A percentile compares a stretch with the other conserved stretches of the same genome.
phyloP scores from a whole-genome alignment of 768 basidiomycete species.

The Lactarius sp. region DNA sequence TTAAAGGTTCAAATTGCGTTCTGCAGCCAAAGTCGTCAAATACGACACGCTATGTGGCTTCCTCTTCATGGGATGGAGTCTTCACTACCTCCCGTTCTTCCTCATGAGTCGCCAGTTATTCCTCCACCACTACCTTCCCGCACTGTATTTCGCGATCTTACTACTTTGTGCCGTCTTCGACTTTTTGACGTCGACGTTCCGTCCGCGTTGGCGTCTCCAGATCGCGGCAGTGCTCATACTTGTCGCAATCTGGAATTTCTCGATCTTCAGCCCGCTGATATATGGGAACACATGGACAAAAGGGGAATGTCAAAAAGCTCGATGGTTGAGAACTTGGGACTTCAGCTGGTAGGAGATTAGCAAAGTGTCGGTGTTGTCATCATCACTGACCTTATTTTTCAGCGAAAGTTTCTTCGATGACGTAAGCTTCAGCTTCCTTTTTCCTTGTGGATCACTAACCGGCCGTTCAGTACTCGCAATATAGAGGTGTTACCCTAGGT shows the following conservation, averaged over 20 bases:
- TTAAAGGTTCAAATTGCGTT: conserved; percentile 1
- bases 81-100: conserved; percentile 98
- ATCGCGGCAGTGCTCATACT: conserved; percentile 71
- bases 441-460: conserved; percentile 4
- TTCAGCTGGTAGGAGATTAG: conserved; percentile 68
- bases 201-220: conserved; percentile 73
- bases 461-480: conserved; percentile 50
- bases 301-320: conserved; percentile 63
- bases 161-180: conserved; percentile 77
- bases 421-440: conserved; percentile 40
- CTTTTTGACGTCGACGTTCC: conserved; percentile 70
- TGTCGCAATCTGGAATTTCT: conserved; percentile 72
- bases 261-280: conserved; percentile 70
- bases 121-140: conserved; percentile 97
- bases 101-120: conserved; percentile 96
- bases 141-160: conserved; percentile 89
- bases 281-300: conserved; percentile 91
- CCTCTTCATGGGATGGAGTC: conserved; percentile 83
- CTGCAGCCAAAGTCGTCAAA: conserved; percentile 80
- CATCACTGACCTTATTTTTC: conserved; percentile 10
- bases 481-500: conserved; percentile 36
- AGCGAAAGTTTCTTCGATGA: conserved; percentile 67
- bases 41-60: conserved; percentile 90
- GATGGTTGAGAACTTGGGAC: conserved; percentile 94
- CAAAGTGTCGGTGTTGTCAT: not conserved